A percentile compares a stretch with the other conserved stretches of the same genome.
These are phyloP conservation scores for Stylosanthes scabra DNA, from an alignment of 331 rosid genomes.

Conservation along the genomic window DNA sequence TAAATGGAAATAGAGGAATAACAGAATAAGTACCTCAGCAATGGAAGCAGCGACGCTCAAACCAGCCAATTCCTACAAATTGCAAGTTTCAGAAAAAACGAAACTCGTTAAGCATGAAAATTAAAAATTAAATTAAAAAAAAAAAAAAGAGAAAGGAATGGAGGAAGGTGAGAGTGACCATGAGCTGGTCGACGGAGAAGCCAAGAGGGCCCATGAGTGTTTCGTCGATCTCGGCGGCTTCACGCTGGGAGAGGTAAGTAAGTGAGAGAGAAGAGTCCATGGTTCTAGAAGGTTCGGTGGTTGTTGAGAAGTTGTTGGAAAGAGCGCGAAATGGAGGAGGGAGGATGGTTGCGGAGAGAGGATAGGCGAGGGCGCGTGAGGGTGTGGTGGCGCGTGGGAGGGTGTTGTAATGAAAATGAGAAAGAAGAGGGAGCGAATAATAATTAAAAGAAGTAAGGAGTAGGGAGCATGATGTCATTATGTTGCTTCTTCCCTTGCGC, in stretches of 20 bases:
- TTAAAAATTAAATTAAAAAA: too few species aligned
- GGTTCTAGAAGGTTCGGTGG: constrained; percentile 1
- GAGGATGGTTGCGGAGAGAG: constrained; percentile 41
- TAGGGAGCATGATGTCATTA: constrained; percentile 43
- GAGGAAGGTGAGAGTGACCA: constrained; percentile 49
- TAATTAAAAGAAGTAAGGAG: not conserved
- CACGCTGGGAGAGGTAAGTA: constrained; percentile 65
- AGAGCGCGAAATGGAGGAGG: constrained; percentile 48
- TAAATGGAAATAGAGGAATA: not conserved
- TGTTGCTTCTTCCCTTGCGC: constrained; percentile 45
- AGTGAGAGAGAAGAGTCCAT: constrained; percentile 67
- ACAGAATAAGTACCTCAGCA: constrained; percentile 74
- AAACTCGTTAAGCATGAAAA: not conserved
- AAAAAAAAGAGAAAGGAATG: not conserved
- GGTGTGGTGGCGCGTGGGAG: not conserved
- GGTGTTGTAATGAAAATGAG: constrained; percentile 40
- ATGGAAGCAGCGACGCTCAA: constrained; percentile 87
- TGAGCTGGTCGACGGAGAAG: constrained; percentile 86
- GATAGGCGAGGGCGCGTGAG: constrained; percentile 20
- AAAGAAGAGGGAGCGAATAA: not conserved
- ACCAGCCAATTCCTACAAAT: constrained; percentile 91
- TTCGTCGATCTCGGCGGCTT: constrained; percentile 93
- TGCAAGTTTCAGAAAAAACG: not conserved
- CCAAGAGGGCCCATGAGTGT: constrained; percentile 96
- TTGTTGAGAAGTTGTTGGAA: constrained; percentile 35